Base-by-base conservation (phyloP, 805 yeast genomes). In the Spathaspora sp. region DNA sequence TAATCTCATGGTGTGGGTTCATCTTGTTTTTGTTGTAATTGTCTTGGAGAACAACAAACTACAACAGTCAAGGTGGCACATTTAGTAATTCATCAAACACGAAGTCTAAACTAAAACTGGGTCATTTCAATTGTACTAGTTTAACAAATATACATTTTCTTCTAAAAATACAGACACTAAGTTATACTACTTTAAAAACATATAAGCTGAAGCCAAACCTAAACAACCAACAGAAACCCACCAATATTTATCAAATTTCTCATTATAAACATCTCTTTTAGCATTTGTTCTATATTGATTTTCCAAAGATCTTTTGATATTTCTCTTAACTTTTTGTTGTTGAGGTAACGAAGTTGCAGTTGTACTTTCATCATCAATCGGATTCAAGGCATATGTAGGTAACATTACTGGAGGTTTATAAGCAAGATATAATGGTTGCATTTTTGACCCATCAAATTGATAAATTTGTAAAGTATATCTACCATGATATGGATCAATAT, bases 321-420 rank as follows among this genome's bases (percentile, higher is more conserved):
- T 73, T 49, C 70, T 73, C 68, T 60, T 66, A 4, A 16, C 7
- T 6, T 32, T 28, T n/a, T 31, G 39, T 14, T 28, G 42, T 57
- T 31, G 39, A 18, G 43, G 42, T 57, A 60, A 72, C 49, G 65
- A 57, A 7, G 67, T 43, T 40, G 61, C 59, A 10, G 78, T 66
- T 39, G 72, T 68, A 6, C 76, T 63, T 1, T 74, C 70, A 29
- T 57, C 53, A 44, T 75, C 73, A 2, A 96, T 88, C 19, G 99
- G 99, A 68, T 92, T 93, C 77, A 94, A 73, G 0, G 97, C 92
- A 49, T 66, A 70, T 0, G 98, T 94, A 19, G 99, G 99, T 54
- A 94, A 81, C 99, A 94, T 94, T 81, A 87, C 78, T 9, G 99
- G 96, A 5, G 99, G 99, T 60, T 81, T 80, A 74, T 92, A 94